Evolutionary conservation across 2,329 filamentous ascomycete genomes (phyloP).

Genomic region (Cladosporium phlei): DNA sequence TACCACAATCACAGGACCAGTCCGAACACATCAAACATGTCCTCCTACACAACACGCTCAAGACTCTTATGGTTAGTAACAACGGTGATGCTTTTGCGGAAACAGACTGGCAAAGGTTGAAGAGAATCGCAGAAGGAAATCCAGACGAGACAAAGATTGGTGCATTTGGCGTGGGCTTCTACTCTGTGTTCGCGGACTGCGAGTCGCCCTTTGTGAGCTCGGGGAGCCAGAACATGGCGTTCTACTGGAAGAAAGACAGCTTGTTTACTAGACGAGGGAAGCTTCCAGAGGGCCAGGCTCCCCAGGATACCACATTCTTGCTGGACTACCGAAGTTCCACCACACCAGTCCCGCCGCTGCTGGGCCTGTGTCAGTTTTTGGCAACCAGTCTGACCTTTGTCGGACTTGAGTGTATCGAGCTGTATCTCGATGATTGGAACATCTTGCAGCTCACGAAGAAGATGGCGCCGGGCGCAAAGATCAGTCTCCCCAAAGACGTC

Average conservation of each 20-base stretch:
- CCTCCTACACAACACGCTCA: constrained; percentile 78
- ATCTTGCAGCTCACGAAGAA: constrained; percentile 78
- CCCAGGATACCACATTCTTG: constrained; percentile 73
- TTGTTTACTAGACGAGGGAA: constrained; percentile 85
- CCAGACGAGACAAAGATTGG: constrained; percentile 99
- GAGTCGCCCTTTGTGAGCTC: constrained; percentile 97
- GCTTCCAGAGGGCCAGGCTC: constrained; percentile 59
- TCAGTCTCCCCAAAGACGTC: constrained; percentile 72
- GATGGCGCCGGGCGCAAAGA: constrained; percentile 67
- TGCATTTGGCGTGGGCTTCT: constrained; percentile 96
- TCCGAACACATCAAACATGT: constrained; percentile 76
- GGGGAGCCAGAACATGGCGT: constrained; percentile 88
- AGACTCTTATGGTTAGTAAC: constrained; percentile 84
- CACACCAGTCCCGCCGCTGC: constrained; percentile 77
- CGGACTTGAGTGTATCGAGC: constrained; percentile 76
- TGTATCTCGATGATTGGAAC: constrained; percentile 84
- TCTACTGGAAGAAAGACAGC: constrained; percentile 99
- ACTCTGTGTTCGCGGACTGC: constrained; percentile 96
- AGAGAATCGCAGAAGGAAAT: constrained; percentile 97
- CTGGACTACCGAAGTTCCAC: constrained; percentile 88
- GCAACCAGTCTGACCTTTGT: constrained; percentile 96
- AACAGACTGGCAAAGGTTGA: constrained; percentile 88
- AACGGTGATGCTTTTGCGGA: constrained; percentile 82
- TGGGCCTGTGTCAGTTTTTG: constrained; percentile 85
- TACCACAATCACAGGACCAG: constrained; percentile 60